phyloP scores from a whole-genome alignment of 2,329 filamentous ascomycete species.

The Tothia fuscella region DNA sequence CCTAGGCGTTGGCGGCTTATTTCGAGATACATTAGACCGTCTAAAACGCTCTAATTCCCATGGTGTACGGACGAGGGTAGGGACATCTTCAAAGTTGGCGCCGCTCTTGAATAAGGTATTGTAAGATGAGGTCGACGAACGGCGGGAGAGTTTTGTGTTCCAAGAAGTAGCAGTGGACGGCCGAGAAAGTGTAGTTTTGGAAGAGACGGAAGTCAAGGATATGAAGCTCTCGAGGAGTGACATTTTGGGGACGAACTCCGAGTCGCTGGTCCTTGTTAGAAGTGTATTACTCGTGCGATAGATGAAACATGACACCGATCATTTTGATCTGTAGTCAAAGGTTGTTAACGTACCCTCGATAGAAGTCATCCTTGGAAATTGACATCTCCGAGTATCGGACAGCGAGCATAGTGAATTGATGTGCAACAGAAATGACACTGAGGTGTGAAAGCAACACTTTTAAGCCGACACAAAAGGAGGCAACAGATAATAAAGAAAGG shows the following conservation, averaged over 20 bases:
- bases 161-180: background rate
- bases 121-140: background rate
- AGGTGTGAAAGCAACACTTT: no score
- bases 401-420: no score
- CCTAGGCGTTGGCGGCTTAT: background rate
- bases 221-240: background rate
- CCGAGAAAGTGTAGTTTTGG: background rate
- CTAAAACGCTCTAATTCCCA: constrained; percentile 11
- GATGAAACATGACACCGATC: no score
- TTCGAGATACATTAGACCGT: background rate
- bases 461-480: no score
- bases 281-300: no score
- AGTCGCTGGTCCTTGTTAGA: no score
- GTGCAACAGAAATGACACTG: no score
- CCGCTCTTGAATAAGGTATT: background rate
- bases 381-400: no score
- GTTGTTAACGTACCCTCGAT: no score
- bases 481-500: no score
- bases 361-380: no score
- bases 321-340: no score
- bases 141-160: background rate
- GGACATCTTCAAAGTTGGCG: constrained; percentile 4
- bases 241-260: constrained; percentile 2
- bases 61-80: constrained; percentile 10
- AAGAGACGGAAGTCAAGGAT: constrained; percentile 1